These are phyloP conservation scores for Lodderomyces pseudojiufengensis DNA, from an alignment of 1,139 yeast genomes.

Conservation along the genomic window DNA sequence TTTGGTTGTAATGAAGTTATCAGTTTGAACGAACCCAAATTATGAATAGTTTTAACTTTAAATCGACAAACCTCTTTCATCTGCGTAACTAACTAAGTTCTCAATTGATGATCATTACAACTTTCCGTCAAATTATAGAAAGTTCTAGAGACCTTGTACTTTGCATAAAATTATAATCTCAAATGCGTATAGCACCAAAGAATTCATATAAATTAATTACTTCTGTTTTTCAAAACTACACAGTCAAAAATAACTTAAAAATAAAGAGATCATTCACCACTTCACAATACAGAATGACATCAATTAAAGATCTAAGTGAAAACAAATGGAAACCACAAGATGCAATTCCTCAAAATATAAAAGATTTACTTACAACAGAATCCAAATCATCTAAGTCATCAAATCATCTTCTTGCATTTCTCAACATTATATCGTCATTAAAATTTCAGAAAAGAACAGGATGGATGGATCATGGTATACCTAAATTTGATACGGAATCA, in stretches of 20 bases:
- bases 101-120: too few species aligned
- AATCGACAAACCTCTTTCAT: too few species aligned
- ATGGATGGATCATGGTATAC: conserved; percentile 78
- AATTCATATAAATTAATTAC: too few species aligned
- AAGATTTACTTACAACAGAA: conserved; percentile 28
- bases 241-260: too few species aligned
- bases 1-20: neutral
- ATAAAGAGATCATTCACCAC: neutral
- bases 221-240: too few species aligned
- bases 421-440: conserved; percentile 70
- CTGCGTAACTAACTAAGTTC: neutral
- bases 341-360: conserved; percentile 53
- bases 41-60: too few species aligned
- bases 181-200: too few species aligned
- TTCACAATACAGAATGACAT: conserved; percentile 9
- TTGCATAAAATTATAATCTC: too few species aligned
- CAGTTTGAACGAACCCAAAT: neutral
- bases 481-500: conserved; percentile 53
- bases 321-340: conserved; percentile 56
- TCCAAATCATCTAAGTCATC: conserved; percentile 16
- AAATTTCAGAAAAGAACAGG: conserved; percentile 89
- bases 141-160: too few species aligned
- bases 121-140: too few species aligned
- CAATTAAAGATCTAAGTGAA: conserved; percentile 13
- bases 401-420: conserved; percentile 63